Conservation (phyloP, 192 early-diverging fungal species). For the Dispira simplex region DNA sequence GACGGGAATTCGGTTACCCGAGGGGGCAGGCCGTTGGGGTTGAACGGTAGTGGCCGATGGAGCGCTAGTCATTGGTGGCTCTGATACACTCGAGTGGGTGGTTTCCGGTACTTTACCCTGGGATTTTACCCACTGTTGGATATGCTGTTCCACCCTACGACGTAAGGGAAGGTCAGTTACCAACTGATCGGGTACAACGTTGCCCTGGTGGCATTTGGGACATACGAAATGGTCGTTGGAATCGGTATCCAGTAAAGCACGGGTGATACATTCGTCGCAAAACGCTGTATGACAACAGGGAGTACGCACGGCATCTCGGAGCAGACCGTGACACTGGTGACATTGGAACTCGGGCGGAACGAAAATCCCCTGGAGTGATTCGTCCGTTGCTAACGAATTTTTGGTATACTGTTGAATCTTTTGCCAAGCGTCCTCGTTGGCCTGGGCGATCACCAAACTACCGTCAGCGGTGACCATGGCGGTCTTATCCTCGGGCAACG, state of each 20-base stretch:
- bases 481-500: conserved; percentile 45
- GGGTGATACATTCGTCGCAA: conserved; percentile 84
- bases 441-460: conserved; percentile 70
- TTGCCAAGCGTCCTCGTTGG: conserved; percentile 72
- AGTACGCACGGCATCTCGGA: conserved; percentile 67
- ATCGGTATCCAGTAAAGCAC: conserved; percentile 38
- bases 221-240: conserved; percentile 17
- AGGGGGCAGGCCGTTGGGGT: neutral
- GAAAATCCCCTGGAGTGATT: conserved; percentile 50
- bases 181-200: conserved; percentile 1
- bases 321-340: conserved; percentile 48
- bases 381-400: conserved; percentile 37
- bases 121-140: conserved; percentile 3
- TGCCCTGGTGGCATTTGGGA: conserved; percentile 16
- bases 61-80: neutral
- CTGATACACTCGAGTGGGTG: neutral
- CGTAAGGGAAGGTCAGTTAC: conserved; percentile 1
- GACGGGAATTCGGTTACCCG: conserved; percentile 1
- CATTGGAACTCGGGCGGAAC: conserved; percentile 69
- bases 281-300: conserved; percentile 79
- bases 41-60: neutral
- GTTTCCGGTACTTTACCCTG: neutral
- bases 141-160: conserved; percentile 3
- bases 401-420: conserved; percentile 41
- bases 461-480: conserved; percentile 88